These are phyloP conservation scores for Colletotrichum viniferum DNA, from an alignment of 2,329 filamentous ascomycete species.

Conservation along the genomic window DNA sequence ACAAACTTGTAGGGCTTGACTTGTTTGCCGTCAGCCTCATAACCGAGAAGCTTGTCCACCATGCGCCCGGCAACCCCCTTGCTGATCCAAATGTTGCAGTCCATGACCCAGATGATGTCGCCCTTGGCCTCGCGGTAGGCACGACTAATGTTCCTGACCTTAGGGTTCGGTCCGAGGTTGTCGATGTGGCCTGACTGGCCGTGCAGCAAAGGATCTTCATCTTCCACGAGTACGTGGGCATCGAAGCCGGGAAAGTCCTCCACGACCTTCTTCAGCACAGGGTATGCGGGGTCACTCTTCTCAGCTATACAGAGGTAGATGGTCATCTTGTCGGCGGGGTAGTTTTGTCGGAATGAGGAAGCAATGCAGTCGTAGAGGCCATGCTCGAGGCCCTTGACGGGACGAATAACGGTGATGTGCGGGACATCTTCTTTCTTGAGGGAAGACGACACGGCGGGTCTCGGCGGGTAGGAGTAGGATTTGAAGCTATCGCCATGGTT, in stretches of 20 bases:
- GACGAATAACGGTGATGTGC: slow-evolving; percentile 88
- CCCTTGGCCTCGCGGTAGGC: slow-evolving; percentile 88
- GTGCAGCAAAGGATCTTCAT: slow-evolving; percentile 76
- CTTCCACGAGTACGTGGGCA: slow-evolving; percentile 77
- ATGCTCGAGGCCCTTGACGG: slow-evolving; percentile 90
- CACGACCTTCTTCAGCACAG: slow-evolving; percentile 73
- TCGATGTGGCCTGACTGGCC: slow-evolving; percentile 52
- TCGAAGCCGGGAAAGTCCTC: slow-evolving; percentile 75
- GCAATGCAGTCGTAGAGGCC: slow-evolving; percentile 91
- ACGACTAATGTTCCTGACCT: slow-evolving; percentile 94
- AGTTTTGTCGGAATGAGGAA: slow-evolving; percentile 82
- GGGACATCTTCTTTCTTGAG: slow-evolving; percentile 65
- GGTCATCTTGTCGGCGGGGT: slow-evolving; percentile 76
- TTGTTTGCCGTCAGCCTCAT: slow-evolving; percentile 49
- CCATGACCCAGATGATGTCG: slow-evolving; percentile 91
- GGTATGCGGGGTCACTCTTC: slow-evolving; percentile 75
- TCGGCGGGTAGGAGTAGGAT: slow-evolving; percentile 54
- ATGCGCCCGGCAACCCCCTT: slow-evolving; percentile 81
- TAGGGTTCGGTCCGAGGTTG: slow-evolving; percentile 91
- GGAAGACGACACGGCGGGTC: slow-evolving; percentile 54
- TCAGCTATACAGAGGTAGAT: slow-evolving; percentile 84
- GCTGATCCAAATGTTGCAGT: slow-evolving; percentile 95
- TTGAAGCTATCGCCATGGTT: slow-evolving; percentile 46
- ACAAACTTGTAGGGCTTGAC: slow-evolving; percentile 83
- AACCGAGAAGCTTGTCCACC: slow-evolving; percentile 85